Evolutionary conservation across 2,329 filamentous ascomycete genomes (phyloP).

Genomic region (Claviceps lovelessii): DNA sequence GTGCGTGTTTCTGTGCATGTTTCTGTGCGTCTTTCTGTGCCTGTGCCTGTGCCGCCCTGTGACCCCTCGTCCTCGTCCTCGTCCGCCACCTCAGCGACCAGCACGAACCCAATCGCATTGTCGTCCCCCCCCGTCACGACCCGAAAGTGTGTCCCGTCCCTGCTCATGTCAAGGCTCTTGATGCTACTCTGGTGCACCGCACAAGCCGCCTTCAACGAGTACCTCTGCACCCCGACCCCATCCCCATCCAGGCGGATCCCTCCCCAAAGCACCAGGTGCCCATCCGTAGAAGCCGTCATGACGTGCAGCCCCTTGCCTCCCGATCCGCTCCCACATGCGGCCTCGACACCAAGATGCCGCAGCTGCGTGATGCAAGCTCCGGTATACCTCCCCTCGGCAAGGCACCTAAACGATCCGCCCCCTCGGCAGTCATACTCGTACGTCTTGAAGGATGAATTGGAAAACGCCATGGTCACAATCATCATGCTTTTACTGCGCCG

Average conservation of each 20-base stretch:
- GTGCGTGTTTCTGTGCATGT: background rate
- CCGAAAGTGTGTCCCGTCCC: constrained; percentile 23
- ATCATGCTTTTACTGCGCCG: constrained; percentile 2
- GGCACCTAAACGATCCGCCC: constrained; percentile 28
- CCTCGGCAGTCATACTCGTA: constrained; percentile 32
- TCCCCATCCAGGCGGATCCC: constrained; percentile 8
- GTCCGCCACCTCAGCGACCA: constrained; percentile 9
- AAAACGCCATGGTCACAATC: constrained; percentile 52
- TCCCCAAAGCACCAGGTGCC: constrained; percentile 38
- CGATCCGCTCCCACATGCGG: background rate
- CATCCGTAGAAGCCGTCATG: constrained; percentile 69
- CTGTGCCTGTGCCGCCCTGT: background rate
- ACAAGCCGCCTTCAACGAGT: constrained; percentile 17
- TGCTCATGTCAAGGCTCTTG: constrained; percentile 44
- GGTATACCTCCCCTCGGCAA: constrained; percentile 47
- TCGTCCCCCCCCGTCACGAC: constrained; percentile 78
- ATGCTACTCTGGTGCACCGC: constrained; percentile 69
- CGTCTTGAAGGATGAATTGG: constrained; percentile 63
- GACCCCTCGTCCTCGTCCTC: background rate
- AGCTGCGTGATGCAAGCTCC: constrained; percentile 63
- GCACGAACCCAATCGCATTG: constrained; percentile 55
- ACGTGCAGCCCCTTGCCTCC: constrained; percentile 21
- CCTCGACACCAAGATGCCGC: constrained; percentile 24
- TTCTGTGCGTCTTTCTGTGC: background rate
- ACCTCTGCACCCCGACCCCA: constrained; percentile 6